A percentile compares a stretch with the other conserved stretches of the same genome.
phyloP scores from a whole-genome alignment of 169 alveolate genomes.

The Sarcocystis neurona region DNA sequence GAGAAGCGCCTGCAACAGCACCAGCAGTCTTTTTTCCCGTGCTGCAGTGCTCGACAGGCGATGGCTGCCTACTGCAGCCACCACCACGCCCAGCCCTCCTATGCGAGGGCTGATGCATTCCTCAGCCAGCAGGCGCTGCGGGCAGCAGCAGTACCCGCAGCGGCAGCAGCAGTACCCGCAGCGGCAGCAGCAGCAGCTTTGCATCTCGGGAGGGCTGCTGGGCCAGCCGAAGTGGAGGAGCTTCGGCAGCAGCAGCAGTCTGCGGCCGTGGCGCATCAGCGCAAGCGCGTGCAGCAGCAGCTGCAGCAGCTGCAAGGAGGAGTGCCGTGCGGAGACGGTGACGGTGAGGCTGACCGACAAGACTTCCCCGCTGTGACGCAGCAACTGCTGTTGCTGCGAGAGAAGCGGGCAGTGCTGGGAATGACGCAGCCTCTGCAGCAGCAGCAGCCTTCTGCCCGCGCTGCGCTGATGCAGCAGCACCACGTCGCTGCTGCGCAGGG shows the following conservation, averaged over 20 bases:
- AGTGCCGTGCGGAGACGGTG: neutral
- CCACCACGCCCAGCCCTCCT: neutral
- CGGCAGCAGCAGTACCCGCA: constrained; percentile 9
- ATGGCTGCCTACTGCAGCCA: neutral
- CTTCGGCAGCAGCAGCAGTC: neutral
- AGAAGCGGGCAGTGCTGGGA: no score
- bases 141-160: neutral
- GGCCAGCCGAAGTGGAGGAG: neutral
- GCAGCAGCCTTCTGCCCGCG: no score
- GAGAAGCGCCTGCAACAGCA: neutral
- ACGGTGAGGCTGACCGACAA: neutral
- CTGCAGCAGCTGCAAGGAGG: constrained; percentile 6
- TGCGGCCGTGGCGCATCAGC: neutral
- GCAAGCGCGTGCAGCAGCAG: neutral
- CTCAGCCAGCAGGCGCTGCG: neutral
- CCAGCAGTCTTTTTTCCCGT: neutral
- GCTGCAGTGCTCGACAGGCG: neutral
- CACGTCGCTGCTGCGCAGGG: no score
- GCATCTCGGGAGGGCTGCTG: no score
- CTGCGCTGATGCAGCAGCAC: no score
- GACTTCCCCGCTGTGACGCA: neutral
- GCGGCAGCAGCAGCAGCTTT: neutral
- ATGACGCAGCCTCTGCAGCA: no score
- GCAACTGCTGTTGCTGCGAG: no score
- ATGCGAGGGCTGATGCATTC: neutral